A percentile compares a stretch with the other conserved stretches of the same genome.
Conservation (phyloP, 805 yeast genomes). For the Myxozyma kluyveri region DNA sequence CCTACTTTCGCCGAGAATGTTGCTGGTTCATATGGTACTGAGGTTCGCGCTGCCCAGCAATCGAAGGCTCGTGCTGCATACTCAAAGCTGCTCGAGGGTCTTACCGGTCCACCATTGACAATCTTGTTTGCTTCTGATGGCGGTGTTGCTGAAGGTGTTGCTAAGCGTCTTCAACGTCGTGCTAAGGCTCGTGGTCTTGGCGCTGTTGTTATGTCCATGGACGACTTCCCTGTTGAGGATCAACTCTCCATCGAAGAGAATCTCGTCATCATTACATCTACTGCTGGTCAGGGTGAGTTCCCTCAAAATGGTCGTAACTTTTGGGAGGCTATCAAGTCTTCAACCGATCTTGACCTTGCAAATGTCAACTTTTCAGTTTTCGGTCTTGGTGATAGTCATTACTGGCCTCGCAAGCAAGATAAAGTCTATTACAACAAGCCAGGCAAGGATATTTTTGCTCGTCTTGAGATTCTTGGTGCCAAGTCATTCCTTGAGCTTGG, state of each 20-base stretch:
- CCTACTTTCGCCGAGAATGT: slow-evolving; percentile 79
- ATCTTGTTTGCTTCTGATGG: slow-evolving; percentile 89
- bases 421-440: slow-evolving; percentile 93
- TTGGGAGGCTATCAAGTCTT: slow-evolving; percentile 66
- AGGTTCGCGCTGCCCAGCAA: slow-evolving; percentile 57
- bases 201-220: slow-evolving; percentile 63
- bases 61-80: slow-evolving; percentile 74
- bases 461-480: slow-evolving; percentile 69
- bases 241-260: slow-evolving; percentile 61
- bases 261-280: slow-evolving; percentile 66
- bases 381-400: slow-evolving; percentile 77
- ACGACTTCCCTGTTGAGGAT: slow-evolving; percentile 70
- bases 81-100: slow-evolving; percentile 72
- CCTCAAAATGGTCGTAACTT: slow-evolving; percentile 76
- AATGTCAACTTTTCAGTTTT: slow-evolving; percentile 59
- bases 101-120: slow-evolving; percentile 88
- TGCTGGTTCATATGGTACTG: slow-evolving; percentile 58
- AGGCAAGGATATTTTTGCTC: slow-evolving; percentile 64
- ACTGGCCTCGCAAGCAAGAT: slow-evolving; percentile 98
- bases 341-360: slow-evolving; percentile 64
- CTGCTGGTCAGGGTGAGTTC: slow-evolving; percentile 85
- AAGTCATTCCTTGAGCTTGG: slow-evolving; percentile 71
- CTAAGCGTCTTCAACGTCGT: slow-evolving; percentile 72
- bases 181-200: slow-evolving; percentile 78
- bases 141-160: slow-evolving; percentile 81